A percentile compares a stretch with the other conserved stretches of the same genome.
Conservation (phyloP, 257 asterid species). For the Petunia secreta region DNA sequence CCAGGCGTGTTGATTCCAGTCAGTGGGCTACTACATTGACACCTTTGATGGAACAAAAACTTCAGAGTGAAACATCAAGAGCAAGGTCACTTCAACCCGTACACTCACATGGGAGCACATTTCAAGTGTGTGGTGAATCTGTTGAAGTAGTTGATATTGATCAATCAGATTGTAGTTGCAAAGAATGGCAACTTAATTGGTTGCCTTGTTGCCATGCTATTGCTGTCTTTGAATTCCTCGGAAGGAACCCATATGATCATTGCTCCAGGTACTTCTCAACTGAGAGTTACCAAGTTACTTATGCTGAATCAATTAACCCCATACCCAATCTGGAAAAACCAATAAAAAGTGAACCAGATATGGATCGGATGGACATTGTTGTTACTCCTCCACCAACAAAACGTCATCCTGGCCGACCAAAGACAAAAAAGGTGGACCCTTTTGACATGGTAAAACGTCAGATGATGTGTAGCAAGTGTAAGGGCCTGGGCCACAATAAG, state of each 20-base stretch:
- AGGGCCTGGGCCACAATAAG: slow-evolving; percentile 97
- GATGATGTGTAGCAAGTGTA: slow-evolving; percentile 97
- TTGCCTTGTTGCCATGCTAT: slow-evolving; percentile 92
- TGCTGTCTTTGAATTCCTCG: slow-evolving; percentile 68
- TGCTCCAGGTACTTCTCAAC: slow-evolving; percentile 77
- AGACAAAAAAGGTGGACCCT: slow-evolving; percentile 72
- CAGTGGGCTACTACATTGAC: slow-evolving; percentile 77
- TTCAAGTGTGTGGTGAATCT: slow-evolving; percentile 72
- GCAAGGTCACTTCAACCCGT: slow-evolving; percentile 57
- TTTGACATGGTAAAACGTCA: slow-evolving; percentile 87
- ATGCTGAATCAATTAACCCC: slow-evolving; percentile 86
- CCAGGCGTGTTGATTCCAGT: slow-evolving; percentile 73
- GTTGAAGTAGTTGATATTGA: slow-evolving; percentile 69
- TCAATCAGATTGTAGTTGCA: slow-evolving; percentile 89
- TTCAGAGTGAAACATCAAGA: slow-evolving; percentile 67
- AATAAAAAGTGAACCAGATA: slow-evolving; percentile 58
- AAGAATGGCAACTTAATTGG: slow-evolving; percentile 87
- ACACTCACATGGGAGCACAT: slow-evolving; percentile 57
- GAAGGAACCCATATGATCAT: slow-evolving; percentile 65
- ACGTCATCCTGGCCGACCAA: slow-evolving; percentile 93
- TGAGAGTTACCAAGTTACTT: slow-evolving; percentile 66
- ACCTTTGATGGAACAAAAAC: slow-evolving; percentile 84
- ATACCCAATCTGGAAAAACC: slow-evolving; percentile 88
- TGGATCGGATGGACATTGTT: slow-evolving; percentile 35
- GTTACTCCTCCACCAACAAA: slow-evolving; percentile 95